Base-by-base conservation (phyloP, 371 early-diverging fungal genomes). In the Capniomyces stellatus region DNA sequence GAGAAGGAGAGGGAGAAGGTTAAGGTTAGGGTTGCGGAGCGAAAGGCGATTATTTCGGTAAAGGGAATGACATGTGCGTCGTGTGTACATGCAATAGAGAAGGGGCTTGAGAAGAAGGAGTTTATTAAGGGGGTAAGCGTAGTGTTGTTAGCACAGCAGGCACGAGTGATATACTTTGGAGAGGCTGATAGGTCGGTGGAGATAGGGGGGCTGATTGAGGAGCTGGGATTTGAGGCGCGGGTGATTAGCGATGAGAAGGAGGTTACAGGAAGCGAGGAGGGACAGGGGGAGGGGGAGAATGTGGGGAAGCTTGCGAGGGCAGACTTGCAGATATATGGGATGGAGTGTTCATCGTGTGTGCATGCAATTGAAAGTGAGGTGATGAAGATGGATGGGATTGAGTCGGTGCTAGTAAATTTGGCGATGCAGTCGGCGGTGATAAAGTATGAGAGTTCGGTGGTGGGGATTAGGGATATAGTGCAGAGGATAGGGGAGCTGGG, bases 11-110 rank as follows among this genome's bases (percentile, higher is more conserved):
- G n/a, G n/a, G n/a, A n/a, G n/a, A n/a, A n/a, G n/a, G n/a, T n/a
- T n/a, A n/a, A n/a, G n/a, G n/a, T n/a, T n/a, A 35, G 35, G 15
- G 35, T 35, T 21, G 49, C 3, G 3, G 49, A 48, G 8, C 35
- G 24, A 24, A 24, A 18, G n/a, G 42, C 43, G 12, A 3, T 52
- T 12, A 3, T 78, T 13, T 66, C 71, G 54, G 67, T 83, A 46
- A 69, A 67, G 19, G 92, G 90, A 4, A 89, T 91, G 91, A 86
- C 89, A 21, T 90, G 91, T 65, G 77, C 79, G 25, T 80, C 83
- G 1, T 90, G 91, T 63, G 88, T 90, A 6, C 75, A 74, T 39
- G 70, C 78, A n/a, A 83, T 90, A 29, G 86, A 89, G 58, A 64
- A 67, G 19, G 69, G 73, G 2, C 61, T 87, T 41, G 51, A 55